Evolutionary conservation across 1,284 basidiomycete species (phyloP), one percentile per base, ranked within the genome.

Genomic region (Cutaneotrichosporon sp.): DNA sequence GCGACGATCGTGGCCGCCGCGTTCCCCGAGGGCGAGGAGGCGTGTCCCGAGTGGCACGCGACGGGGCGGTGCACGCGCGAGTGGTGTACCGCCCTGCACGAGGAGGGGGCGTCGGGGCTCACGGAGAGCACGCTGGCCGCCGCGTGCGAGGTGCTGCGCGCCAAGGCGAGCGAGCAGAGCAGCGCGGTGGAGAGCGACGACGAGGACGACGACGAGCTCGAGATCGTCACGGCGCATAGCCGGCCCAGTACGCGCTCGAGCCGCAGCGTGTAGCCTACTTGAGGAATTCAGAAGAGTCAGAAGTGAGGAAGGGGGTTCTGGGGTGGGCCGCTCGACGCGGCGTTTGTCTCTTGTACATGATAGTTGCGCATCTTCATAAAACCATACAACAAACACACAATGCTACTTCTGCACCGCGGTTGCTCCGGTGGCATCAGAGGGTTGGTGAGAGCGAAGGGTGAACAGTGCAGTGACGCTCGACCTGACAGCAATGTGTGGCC

Each of bases 111-210:
- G 18, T 29, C 31, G 25, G 49, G 49, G 14, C 63, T 72, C 5
- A 74, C 69, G 1, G 72, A 70, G 60, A 70, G 62, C 46, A 46
- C 57, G 18, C 50, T 71, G 20, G 58, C 49, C 4, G 46, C 42
- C 11, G 67, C 68, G 18, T 67, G 65, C 46, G 65, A 63, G 42
- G 42, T 56, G 56, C 57, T 67, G 16, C 38, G 58, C 7, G 38
- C 16, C 7, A 52, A 52, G 53, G 50, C 31, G 22, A 56, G 31
- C 45, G 55, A 50, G 29, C 29, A 45, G 14, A 45, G 46, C 9
- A 46, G 29, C 34, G 59, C 47, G 24, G 34, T 22, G 49, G 62
- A 63, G 13, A 33, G 27, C 25, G 62, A 63, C 8, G 59, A 59
- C 4, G 58, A 58, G 20, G 59, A 60, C 33, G 58, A 64, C 24